These are phyloP conservation scores for Gloeopeniophorella convolvens DNA, from an alignment of 768 basidiomycete species.

Conservation along the genomic window DNA sequence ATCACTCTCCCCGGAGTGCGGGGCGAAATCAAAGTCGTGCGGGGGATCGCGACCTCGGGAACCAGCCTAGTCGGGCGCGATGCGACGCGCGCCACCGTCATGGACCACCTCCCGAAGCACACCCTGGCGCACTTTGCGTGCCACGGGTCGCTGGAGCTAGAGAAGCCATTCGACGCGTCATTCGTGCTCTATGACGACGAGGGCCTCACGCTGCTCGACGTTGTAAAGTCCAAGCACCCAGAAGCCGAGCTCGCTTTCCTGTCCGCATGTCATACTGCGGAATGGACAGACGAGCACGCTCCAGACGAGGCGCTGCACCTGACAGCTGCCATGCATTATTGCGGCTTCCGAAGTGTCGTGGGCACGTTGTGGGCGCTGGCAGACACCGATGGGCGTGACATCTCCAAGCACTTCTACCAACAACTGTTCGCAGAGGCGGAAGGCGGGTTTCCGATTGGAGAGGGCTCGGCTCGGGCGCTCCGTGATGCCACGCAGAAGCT, in stretches of 20 bases:
- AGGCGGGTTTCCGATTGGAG: not conserved
- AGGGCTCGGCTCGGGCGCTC: not conserved
- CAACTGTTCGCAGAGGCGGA: not conserved
- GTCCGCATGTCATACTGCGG: slow-evolving; percentile 15
- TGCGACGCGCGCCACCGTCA: not conserved
- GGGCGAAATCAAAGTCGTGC: not conserved
- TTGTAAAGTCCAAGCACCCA: slow-evolving; percentile 3
- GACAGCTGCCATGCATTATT: slow-evolving; percentile 18
- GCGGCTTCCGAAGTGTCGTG: slow-evolving; percentile 11
- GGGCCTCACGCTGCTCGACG: slow-evolving; percentile 4
- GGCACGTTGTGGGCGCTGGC: slow-evolving; percentile 18
- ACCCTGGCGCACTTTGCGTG: slow-evolving; percentile 11
- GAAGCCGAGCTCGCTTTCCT: slow-evolving; percentile 10
- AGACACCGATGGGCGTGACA: slow-evolving; percentile 9
- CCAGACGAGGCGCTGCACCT: slow-evolving; percentile 19
- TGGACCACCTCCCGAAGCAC: not conserved
- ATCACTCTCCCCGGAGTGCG: slow-evolving; percentile 1
- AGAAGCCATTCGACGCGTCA: slow-evolving; percentile 2
- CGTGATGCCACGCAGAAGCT: not conserved
- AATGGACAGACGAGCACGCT: not conserved
- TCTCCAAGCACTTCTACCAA: slow-evolving; percentile 5
- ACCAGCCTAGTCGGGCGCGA: not conserved
- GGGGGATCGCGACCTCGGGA: not conserved
- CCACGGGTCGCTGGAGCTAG: slow-evolving; percentile 2
- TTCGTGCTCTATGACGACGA: not conserved